Percentiles rank a stretch among this genome's conserved stretches.
These are phyloP conservation scores for Allomyces arbusculus DNA, from an alignment of 192 early-diverging fungal genomes.

Conservation along the genomic window DNA sequence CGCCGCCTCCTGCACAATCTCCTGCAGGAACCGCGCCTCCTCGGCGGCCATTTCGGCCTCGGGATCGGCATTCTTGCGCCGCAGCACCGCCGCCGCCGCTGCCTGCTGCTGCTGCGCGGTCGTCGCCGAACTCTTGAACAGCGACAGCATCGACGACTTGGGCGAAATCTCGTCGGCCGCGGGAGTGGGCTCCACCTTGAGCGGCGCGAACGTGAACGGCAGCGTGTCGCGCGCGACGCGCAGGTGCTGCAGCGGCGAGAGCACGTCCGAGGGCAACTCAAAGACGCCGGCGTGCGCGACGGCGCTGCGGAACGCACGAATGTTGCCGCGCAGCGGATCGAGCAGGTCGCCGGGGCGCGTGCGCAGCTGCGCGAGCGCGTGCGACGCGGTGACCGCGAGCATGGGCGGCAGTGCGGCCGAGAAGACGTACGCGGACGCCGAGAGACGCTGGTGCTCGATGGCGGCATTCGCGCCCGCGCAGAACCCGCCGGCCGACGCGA, in stretches of 20 bases:
- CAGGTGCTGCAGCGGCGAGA: conserved; percentile 59
- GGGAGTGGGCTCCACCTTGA: conserved; percentile 8
- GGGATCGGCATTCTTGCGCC: background rate
- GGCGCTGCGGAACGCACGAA: conserved; percentile 29
- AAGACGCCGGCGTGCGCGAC: conserved; percentile 27
- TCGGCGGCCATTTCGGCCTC: conserved; percentile 12
- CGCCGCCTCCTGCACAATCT: conserved; percentile 57
- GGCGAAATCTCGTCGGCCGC: conserved; percentile 5
- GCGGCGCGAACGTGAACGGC: conserved; percentile 4
- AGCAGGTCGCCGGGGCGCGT: conserved; percentile 23
- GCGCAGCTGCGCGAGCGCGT: conserved; percentile 47
- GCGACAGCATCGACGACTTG: conserved; percentile 17
- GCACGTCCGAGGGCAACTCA: conserved; percentile 21
- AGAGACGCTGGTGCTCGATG: conserved; percentile 77
- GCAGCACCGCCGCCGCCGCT: background rate
- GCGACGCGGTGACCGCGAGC: conserved; percentile 67
- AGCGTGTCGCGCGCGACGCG: conserved; percentile 24
- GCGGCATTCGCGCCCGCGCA: conserved; percentile 70
- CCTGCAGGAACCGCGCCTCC: conserved; percentile 41
- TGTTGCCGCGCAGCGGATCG: conserved; percentile 39
- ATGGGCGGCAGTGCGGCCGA: conserved; percentile 89
- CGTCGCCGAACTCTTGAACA: conserved; percentile 43
- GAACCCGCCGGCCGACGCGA: conserved; percentile 79
- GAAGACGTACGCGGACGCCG: conserved; percentile 74
- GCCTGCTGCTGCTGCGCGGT: background rate